These are phyloP conservation scores for Phellinidium pouzarii DNA, from an alignment of 1,284 basidiomycete genomes.

Conservation along the genomic window DNA sequence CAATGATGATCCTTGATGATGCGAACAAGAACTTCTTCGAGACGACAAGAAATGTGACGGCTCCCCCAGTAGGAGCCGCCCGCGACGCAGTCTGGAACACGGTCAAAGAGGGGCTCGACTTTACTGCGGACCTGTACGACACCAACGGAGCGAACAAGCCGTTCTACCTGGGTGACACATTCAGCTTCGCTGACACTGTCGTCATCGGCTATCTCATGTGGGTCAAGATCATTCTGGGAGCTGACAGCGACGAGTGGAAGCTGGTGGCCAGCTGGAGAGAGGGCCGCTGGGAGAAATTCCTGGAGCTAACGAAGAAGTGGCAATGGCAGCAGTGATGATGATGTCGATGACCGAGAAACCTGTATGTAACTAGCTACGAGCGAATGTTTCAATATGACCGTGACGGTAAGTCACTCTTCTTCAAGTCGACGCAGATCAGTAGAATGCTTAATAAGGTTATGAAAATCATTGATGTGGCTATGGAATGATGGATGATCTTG, in stretches of 20 bases:
- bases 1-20: conserved; percentile 21
- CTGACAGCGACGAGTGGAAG: conserved; percentile 34
- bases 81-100: conserved; percentile 28
- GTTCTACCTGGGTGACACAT: conserved; percentile 24
- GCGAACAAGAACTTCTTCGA: conserved; percentile 34
- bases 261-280: conserved; percentile 30
- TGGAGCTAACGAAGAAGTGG: conserved; percentile 30
- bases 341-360: no score
- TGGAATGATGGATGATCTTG: no score
- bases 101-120: conserved; percentile 27
- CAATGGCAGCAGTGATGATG: no score
- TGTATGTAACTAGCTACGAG: no score
- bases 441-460: no score
- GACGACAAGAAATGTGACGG: conserved; percentile 28
- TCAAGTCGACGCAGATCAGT: no score
- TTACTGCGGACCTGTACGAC: conserved; percentile 28
- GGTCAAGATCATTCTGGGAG: conserved; percentile 28
- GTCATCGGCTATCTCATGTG: conserved; percentile 28
- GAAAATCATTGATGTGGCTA: no score
- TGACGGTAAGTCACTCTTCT: no score
- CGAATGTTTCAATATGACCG: no score
- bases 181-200: conserved; percentile 34
- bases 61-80: conserved; percentile 26
- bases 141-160: conserved; percentile 26
- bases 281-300: conserved; percentile 33